Evolutionary conservation across 2,329 filamentous ascomycete genomes (phyloP).

Genomic region (Aureobasidium sp.): DNA sequence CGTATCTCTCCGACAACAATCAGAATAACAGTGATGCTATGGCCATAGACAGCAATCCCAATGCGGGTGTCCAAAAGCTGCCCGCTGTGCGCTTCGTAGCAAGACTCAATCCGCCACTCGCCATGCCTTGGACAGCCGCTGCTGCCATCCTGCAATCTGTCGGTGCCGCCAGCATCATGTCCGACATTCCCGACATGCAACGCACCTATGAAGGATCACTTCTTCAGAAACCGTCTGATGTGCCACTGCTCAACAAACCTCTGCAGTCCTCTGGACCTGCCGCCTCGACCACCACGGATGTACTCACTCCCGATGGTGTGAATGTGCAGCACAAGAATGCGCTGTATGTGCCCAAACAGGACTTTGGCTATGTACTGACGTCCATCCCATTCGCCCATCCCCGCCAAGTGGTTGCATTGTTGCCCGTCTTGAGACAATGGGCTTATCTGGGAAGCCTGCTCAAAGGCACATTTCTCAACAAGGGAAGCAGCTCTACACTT

Average conservation of each 20-base stretch:
- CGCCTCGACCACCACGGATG: constrained; percentile 14
- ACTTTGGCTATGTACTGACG: constrained; percentile 60
- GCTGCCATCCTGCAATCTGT: constrained; percentile 55
- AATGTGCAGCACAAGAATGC: constrained; percentile 45
- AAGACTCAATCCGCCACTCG: constrained; percentile 65
- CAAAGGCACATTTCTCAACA: constrained; percentile 48
- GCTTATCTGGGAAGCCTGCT: constrained; percentile 62
- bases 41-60: constrained; percentile 45
- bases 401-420: constrained; percentile 63
- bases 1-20: constrained; percentile 39
- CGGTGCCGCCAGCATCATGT: neutral
- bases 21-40: constrained; percentile 44
- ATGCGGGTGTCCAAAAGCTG: constrained; percentile 41
- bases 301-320: constrained; percentile 17
- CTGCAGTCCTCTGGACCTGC: constrained; percentile 14
- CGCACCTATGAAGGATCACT: constrained; percentile 8
- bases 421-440: constrained; percentile 71
- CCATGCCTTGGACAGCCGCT: constrained; percentile 59
- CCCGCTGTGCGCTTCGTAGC: constrained; percentile 70
- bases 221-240: neutral
- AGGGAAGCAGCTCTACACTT: constrained; percentile 18
- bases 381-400: constrained; percentile 73
- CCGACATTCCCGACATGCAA: neutral
- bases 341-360: constrained; percentile 64
- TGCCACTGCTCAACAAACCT: constrained; percentile 9